Evolutionary conservation across 345 rosid species (phyloP).

Genomic region (Euclidium syriacum): DNA sequence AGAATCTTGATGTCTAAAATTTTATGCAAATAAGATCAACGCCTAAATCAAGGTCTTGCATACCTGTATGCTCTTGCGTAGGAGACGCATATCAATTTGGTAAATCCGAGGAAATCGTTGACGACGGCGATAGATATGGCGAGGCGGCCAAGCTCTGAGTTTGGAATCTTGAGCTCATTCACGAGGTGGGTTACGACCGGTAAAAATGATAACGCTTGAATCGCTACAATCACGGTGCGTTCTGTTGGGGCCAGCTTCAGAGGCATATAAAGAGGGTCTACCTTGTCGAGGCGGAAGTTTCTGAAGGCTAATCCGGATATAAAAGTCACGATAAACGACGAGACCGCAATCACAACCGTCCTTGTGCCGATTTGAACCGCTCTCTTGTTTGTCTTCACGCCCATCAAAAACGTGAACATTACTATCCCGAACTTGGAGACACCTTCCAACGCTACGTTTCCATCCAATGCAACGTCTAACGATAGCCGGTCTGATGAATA

Average conservation of each 20-base stretch:
- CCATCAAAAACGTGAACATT: constrained; percentile 43
- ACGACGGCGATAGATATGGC: constrained; percentile 16
- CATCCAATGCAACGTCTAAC: neutral
- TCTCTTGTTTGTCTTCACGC: constrained; percentile 41
- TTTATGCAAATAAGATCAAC: neutral
- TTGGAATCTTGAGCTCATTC: constrained; percentile 29
- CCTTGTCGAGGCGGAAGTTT: constrained; percentile 7
- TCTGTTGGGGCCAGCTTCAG: constrained; percentile 19
- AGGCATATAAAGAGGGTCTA: constrained; percentile 31
- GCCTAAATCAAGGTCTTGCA: neutral
- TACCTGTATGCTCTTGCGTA: constrained; percentile 24
- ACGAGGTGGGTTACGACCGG: constrained; percentile 28
- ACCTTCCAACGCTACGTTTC: constrained; percentile 27
- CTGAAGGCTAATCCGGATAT: neutral
- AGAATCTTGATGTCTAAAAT: too few relatives aligned
- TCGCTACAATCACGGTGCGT: constrained; percentile 14
- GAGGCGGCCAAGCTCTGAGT: constrained; percentile 25
- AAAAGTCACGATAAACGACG: constrained; percentile 28
- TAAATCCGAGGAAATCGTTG: constrained; percentile 22
- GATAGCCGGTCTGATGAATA: constrained; percentile 16
- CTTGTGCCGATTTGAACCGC: constrained; percentile 12
- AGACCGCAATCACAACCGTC: constrained; percentile 7
- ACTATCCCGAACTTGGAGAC: constrained; percentile 32
- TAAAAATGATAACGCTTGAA: constrained; percentile 24
- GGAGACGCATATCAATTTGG: neutral